phyloP scores from a whole-genome alignment of 331 rosid species.

The Cucumis variabilis region DNA sequence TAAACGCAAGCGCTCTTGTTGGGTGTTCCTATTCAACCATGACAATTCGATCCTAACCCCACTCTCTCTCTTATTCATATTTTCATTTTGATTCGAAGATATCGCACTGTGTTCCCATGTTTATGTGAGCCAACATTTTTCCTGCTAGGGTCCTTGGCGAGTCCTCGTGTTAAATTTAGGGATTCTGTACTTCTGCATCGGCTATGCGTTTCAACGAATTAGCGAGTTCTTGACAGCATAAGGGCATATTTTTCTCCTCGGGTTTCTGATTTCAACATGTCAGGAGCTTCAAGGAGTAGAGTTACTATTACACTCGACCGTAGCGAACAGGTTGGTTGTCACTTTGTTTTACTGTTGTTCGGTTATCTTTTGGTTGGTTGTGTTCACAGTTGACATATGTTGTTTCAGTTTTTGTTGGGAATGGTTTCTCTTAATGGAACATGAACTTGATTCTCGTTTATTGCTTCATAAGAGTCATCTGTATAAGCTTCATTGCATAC shows the following conservation, averaged over 20 bases:
- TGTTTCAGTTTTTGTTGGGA: not conserved
- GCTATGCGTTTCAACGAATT: not conserved
- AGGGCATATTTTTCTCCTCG: constrained; percentile 45
- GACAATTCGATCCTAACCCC: not conserved
- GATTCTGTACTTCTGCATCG: constrained; percentile 24
- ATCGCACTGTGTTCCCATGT: not conserved
- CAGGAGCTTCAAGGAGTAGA: constrained; percentile 67
- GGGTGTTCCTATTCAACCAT: not conserved
- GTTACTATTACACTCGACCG: constrained; percentile 95
- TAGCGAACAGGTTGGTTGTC: constrained; percentile 69
- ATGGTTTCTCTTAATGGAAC: not conserved
- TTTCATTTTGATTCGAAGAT: not conserved
- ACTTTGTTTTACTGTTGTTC: not conserved
- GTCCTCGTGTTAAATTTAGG: constrained; percentile 45
- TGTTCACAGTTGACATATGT: not conserved
- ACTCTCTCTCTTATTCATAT: not conserved
- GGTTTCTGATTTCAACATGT: constrained; percentile 62
- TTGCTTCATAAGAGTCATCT: not conserved
- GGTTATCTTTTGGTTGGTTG: not conserved
- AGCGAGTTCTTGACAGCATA: constrained; percentile 11
- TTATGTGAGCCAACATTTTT: not conserved
- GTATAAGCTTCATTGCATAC: not conserved
- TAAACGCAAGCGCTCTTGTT: not conserved
- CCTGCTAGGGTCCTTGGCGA: not conserved
- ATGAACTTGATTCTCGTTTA: not conserved